Percentiles rank a stretch among this genome's conserved stretches.
Conservation (phyloP, 805 yeast species). For the Cyberlindnera mrakii region DNA sequence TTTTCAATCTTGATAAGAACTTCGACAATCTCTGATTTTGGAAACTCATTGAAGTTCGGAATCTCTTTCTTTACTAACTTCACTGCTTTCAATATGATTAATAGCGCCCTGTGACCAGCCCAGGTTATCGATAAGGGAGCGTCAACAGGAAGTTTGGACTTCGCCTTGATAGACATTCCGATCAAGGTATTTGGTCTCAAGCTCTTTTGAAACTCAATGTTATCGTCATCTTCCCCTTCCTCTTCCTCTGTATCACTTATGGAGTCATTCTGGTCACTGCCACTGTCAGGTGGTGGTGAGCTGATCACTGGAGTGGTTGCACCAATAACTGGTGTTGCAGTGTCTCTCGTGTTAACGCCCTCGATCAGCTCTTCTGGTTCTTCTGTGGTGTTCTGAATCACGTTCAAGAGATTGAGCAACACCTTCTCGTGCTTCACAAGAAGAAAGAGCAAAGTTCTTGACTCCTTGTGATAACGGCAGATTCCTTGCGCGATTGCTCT, state of each 20-base stretch:
- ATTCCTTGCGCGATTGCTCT: conserved; percentile 49
- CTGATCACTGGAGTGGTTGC: conserved; percentile 3
- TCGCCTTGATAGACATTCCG: conserved; percentile 57
- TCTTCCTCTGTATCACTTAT: conserved; percentile 3
- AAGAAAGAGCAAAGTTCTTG: conserved; percentile 48
- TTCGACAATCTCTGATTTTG: conserved; percentile 23
- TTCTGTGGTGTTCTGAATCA: conserved; percentile 2
- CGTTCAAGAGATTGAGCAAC: conserved; percentile 12
- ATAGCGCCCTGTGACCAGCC: conserved; percentile 45
- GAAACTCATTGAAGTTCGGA: conserved; percentile 18
- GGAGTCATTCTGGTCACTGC: conserved; percentile 6
- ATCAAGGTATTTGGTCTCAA: conserved; percentile 46
- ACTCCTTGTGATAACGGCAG: conserved; percentile 43
- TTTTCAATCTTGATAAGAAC: conserved; percentile 37
- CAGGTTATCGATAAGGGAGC: conserved; percentile 45
- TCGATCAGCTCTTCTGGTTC: conserved; percentile 4
- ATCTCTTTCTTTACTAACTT: conserved; percentile 24
- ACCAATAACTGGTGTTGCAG: conserved; percentile 6
- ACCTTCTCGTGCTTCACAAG: conserved; percentile 33
- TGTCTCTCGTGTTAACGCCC: conserved; percentile 4
- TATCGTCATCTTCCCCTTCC: conserved; percentile 7
- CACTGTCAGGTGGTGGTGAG: background rate
- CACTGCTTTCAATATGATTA: conserved; percentile 33
- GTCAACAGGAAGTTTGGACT: conserved; percentile 45
- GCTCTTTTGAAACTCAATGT: conserved; percentile 28